Base-by-base conservation (phyloP, 78 protist species). In the Dictyostelium intermedium region DNA sequence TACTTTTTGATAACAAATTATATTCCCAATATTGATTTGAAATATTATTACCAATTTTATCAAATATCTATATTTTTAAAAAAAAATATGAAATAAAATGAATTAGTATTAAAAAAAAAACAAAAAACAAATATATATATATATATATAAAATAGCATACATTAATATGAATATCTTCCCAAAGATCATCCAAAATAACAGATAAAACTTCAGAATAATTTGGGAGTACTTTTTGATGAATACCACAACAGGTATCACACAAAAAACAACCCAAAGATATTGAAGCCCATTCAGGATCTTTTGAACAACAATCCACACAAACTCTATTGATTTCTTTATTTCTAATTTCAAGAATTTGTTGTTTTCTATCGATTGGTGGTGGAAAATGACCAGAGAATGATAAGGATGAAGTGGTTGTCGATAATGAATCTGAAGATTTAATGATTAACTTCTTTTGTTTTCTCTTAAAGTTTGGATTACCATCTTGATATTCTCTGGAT, bases 271-370 rank as follows among this genome's bases (percentile, higher is more conserved):
- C 91, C 3, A 85, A 35, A n/a, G 91, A 85, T 1, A 85, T 69
- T n/a, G 91, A 85, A 6, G 74, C 81, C 91, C 91, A 85, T 73
- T 85, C 91, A 18, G 91, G 91, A 47, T 85, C 91, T 11, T 34
- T 18, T 27, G 81, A 32, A 73, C 39, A 39, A 50, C 91, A 85
- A 39, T 76, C 84, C 4, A 39, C 83, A 56, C 92, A 86, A 86
- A 41, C 61, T 35, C 74, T 30, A 76, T 76, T 76, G 14, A 50
- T 18, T 23, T 35, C 37, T 53, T 73, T 27, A n/a, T 43, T 23
- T 53, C 84, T 86, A n/a, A 76, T 76, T 23, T 84, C 91, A 27
- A 60, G 16, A n/a, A 86, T 32, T 86, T 72, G 79, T 72, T 72
- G 74, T 70, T 30, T 84, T 73, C 45, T 70, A 23, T 41, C 80